These are phyloP conservation scores for Eimeria zaria DNA, from an alignment of 169 alveolate genomes.

Conservation along the genomic window DNA sequence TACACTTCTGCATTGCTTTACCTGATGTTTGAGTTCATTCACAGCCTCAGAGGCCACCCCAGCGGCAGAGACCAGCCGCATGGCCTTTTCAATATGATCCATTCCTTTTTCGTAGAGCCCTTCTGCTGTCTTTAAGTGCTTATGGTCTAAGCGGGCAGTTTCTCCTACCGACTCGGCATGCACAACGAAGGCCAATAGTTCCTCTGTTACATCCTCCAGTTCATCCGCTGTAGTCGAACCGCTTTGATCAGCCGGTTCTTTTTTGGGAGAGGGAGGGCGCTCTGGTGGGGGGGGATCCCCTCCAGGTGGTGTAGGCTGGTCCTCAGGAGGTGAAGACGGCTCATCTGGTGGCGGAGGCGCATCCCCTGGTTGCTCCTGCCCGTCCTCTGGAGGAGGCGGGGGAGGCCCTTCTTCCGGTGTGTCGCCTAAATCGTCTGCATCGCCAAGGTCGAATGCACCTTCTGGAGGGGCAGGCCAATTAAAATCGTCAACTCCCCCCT, in stretches of 20 bases:
- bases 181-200: neutral
- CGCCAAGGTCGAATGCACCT: neutral
- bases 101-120: neutral
- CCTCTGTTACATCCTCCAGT: neutral
- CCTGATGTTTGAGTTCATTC: neutral
- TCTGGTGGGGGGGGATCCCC: constrained; percentile 12
- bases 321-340: neutral
- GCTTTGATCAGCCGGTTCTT: neutral
- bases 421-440: neutral
- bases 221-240: neutral
- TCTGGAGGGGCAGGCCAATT: neutral
- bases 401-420: neutral
- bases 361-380: neutral
- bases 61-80: no score
- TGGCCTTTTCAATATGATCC: neutral
- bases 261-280: neutral
- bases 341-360: neutral
- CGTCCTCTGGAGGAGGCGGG: neutral
- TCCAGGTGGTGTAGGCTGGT: neutral
- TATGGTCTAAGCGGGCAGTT: no score
- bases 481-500: neutral
- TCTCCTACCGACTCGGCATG: neutral
- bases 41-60: neutral
- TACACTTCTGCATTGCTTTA: neutral
- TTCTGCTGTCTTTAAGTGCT: neutral